Base-by-base conservation (phyloP, 2,329 filamentous ascomycete genomes). In the Colletotrichum sp. region DNA sequence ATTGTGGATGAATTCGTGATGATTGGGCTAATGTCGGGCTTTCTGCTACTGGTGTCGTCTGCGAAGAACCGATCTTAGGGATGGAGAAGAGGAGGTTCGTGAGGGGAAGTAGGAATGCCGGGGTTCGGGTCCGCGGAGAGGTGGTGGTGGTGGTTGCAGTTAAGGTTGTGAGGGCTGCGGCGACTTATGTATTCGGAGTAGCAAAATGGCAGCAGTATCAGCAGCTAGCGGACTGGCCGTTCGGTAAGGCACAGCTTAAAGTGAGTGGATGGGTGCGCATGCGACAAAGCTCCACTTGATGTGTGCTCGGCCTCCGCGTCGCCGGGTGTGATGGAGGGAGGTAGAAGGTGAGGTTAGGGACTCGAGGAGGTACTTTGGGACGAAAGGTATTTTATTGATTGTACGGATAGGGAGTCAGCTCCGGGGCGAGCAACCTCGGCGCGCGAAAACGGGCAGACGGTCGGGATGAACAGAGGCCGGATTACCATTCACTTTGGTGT, bases 1-100 rank as follows among this genome's bases (percentile, higher is more conserved):
- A 89, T 89, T 78, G 73, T 80, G 70, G 26, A 55, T 28, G 48
- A 21, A 61, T 43, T 48, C 1, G 28, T 24, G 28, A 21, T 18
- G 58, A 30, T 64, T 52, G n/a, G 43, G 43, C n/a, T 52, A 48
- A 21, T 52, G 4, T 52, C 43, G 4, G 24, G 32, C 18, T 28
- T 65, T 26, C 18, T 36, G 66, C n/a, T 65, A 8, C 26, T 56
- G 24, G 7, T 28, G 18, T 71, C 55, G 69, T 73, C 52, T 26
- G 21, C n/a, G 43, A 55, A 67, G 61, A 38, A 64, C 52, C 38
- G 9, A 61, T 38, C 16, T 28, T 72, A 26, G 55, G 60, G 30
- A 26, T 38, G 48, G 26, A 62, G 38, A 71, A 48, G 65, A 58
- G 56, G 28, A 65, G 70, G 65, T 65, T 73, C 70, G 73, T 73